Evolutionary conservation across 2,329 filamentous ascomycete genomes (phyloP), one percentile per base, ranked within the genome.

Genomic region (Xylaria sp.): DNA sequence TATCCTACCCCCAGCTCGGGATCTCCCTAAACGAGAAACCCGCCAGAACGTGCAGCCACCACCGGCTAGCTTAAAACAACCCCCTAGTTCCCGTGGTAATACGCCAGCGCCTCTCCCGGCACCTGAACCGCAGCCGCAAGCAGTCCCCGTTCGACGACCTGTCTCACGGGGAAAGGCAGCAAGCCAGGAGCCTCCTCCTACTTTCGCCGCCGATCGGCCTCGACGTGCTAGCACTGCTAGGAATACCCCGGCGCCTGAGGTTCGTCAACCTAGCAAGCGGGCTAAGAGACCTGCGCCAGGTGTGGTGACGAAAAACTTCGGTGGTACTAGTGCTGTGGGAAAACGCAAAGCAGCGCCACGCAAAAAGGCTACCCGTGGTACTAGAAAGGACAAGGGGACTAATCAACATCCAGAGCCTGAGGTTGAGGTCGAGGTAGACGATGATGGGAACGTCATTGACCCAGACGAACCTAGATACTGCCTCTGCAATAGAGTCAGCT

Each of bases 381-480:
- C 65, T 15, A 70, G 66, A 61, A 72, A 67, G 48, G 70, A 72
- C 70, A 82, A 80, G 72, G 79, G 54, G 70, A 75, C 69, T 57
- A 74, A 74, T 51, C 78, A 78, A 64, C 74, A 75, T 58, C 77
- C 53, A 17, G 64, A 80, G 60, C 49, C 41, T 21, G 85, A 85
- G 52, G 72, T 75, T 2, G 79, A 79, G 65, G 82, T 85, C 56
- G 87, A 89, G 71, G 82, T 88, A 54, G 87, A 89, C 66, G 87
- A 90, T 68, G 87, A 90, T 64, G 87, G 87, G 10, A 89, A 88
- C 62, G 77, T 85, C 25, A 90, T 93, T 70, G 90, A 93, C 71
- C 88, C 90, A 0, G 79, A 92, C 57, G 91, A 95, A 78, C 85
- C 88, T 41, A 81, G 86, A 64, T 95, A 95, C 75, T 95, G 91